Evolutionary conservation across 1,284 basidiomycete species (phyloP).

Genomic region (Sanguinoderma infundibulare): DNA sequence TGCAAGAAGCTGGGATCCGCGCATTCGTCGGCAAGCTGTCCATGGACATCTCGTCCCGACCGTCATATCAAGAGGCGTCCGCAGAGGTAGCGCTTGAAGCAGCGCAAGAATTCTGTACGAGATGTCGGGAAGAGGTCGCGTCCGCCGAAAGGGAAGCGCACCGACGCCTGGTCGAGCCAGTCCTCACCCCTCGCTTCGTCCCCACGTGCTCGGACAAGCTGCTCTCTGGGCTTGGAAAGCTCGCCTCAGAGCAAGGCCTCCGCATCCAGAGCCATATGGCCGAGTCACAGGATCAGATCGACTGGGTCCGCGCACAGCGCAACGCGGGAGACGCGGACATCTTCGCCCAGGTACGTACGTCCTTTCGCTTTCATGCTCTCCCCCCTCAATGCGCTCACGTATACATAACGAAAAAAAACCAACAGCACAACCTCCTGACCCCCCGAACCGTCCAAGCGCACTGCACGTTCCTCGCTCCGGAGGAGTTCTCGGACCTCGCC

Average conservation of each 20-base stretch:
- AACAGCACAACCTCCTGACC: constrained; percentile 63
- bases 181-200: constrained; percentile 82
- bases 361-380: neutral
- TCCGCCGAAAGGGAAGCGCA: constrained; percentile 31
- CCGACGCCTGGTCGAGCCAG: constrained; percentile 64
- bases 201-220: constrained; percentile 78
- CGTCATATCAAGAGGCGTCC: constrained; percentile 72
- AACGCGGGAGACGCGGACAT: constrained; percentile 73
- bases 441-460: constrained; percentile 78
- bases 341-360: constrained; percentile 59
- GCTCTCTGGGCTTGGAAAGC: constrained; percentile 56
- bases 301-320: constrained; percentile 66
- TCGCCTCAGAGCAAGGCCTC: constrained; percentile 35
- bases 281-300: constrained; percentile 74
- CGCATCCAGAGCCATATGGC: constrained; percentile 53
- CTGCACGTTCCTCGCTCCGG: constrained; percentile 72
- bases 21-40: constrained; percentile 85
- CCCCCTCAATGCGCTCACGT: no score
- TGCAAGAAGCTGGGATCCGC: constrained; percentile 74
- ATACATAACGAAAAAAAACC: no score
- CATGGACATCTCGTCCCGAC: constrained; percentile 80
- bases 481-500: constrained; percentile 57
- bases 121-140: constrained; percentile 48
- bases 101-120: constrained; percentile 59
- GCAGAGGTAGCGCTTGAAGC: constrained; percentile 52